Evolutionary conservation across 352 stramenopile genomes (phyloP).

Genomic region (Pythium periplocum): DNA sequence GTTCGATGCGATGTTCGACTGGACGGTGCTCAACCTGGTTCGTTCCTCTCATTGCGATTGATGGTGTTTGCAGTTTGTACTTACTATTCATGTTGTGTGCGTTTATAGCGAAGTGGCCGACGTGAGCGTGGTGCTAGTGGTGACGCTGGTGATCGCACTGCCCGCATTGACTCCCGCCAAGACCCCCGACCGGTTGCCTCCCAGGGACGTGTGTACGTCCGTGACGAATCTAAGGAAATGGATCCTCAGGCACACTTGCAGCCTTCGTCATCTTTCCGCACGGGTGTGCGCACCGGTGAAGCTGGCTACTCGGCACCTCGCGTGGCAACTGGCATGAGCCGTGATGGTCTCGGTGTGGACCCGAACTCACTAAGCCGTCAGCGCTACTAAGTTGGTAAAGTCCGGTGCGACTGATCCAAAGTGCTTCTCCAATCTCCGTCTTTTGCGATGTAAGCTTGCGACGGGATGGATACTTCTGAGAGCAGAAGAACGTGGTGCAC

Average conservation of each 20-base stretch:
- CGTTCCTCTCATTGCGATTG: not conserved
- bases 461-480: too few species aligned
- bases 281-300: too few species aligned
- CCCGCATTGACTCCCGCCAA: constrained; percentile 51
- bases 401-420: too few species aligned
- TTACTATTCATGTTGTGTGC: constrained; percentile 1
- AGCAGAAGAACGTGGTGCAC: too few species aligned
- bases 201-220: constrained; percentile 57
- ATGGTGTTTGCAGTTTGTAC: not conserved
- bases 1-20: constrained; percentile 99
- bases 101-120: constrained; percentile 43
- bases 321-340: too few species aligned
- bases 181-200: constrained; percentile 43
- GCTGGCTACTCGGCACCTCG: too few species aligned
- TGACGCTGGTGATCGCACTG: constrained; percentile 56
- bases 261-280: too few species aligned
- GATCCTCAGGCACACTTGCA: constrained; percentile 1
- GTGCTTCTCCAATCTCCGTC: too few species aligned
- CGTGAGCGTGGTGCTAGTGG: constrained; percentile 55
- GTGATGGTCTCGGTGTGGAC: too few species aligned
- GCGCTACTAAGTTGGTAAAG: too few species aligned
- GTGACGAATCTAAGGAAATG: constrained; percentile 61
- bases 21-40: constrained; percentile 92
- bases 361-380: too few species aligned
- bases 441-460: too few species aligned